Conservation (phyloP, 306 rosid species). For the Canavalia gladiata region DNA sequence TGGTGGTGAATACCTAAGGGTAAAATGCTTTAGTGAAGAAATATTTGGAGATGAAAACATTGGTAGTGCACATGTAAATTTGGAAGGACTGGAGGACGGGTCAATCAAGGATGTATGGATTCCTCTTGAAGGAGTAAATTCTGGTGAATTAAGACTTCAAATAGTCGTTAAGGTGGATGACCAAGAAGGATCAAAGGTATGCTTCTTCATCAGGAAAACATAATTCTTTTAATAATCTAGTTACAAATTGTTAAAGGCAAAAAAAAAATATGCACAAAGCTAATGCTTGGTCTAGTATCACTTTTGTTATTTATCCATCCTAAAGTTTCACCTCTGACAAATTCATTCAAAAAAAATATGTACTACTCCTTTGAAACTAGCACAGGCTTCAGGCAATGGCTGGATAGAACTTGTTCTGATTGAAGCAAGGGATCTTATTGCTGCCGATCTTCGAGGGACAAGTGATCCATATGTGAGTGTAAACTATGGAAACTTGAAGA, state of each 20-base stretch:
- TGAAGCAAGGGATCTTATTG: constrained; percentile 90
- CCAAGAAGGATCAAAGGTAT: constrained; percentile 81
- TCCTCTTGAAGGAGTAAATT: constrained; percentile 88
- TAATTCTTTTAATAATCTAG: constrained; percentile 26
- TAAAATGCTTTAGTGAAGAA: constrained; percentile 78
- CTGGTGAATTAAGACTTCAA: constrained; percentile 90
- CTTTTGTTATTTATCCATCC: constrained; percentile 2
- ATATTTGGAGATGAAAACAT: constrained; percentile 81
- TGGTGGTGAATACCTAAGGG: constrained; percentile 81
- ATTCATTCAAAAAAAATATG: constrained; percentile 11
- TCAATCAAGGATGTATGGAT: constrained; percentile 80
- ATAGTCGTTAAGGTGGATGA: constrained; percentile 74
- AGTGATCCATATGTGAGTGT: constrained; percentile 98
- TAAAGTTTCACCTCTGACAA: neutral
- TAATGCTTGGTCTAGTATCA: neutral
- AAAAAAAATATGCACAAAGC: neutral
- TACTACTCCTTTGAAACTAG: constrained; percentile 15
- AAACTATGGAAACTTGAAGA: constrained; percentile 82
- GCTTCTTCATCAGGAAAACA: constrained; percentile 43
- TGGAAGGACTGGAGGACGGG: constrained; percentile 88
- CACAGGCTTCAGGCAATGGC: constrained; percentile 69
- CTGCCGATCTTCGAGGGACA: constrained; percentile 97
- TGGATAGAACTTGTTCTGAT: constrained; percentile 82
- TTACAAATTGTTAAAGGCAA: neutral
- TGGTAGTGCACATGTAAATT: constrained; percentile 89